Base-by-base conservation (phyloP, 352 stramenopile species). In the Phytopythium boreale region DNA sequence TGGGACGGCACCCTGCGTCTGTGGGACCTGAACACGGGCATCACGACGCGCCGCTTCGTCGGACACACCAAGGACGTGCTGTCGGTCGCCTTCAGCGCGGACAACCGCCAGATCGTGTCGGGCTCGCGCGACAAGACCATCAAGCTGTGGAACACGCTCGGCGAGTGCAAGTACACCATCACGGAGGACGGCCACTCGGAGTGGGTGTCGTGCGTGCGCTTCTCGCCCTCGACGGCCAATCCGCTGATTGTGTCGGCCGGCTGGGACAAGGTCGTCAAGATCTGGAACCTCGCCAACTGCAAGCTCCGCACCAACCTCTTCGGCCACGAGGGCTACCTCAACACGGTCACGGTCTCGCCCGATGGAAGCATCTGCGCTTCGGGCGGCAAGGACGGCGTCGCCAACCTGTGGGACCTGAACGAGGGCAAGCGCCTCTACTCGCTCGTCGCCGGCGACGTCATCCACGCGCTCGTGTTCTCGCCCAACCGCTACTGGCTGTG, bases 221-320 rank as follows among this genome's bases (percentile, higher is more conserved):
- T 99, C 95, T 98, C 92, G 68, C 98, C 98, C 53, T 97, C 88
- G 61, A 97, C 96, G 47, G 82, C 83, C 66, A 95, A 96, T 83
- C 97, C 97, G 63, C 80, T 99, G 52, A 99, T 99, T 74, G 98
- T 99, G 43, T 99, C 97, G 63, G 96, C 84, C 66, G 98, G 98
- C 66, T 99, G 98, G 97, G 98, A 99, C 87, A 98, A 98, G 81
- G 88, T 99, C 46, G 98, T 99, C 36, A 99, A 99, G 95, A 98
- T 99, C 66, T 99, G 98, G 97, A 97, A 97, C 82, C 67, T 97
- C 46, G 96, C 91, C 68, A 99, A 99, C 93, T 99, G 97, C 95
- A 99, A 99, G 83, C 96, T 99, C 66, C 94, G 96, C 79, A 99
- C 96, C 64, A 98, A 99, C 87, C 84, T 99, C 24, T 96, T 99